Conservation (phyloP, 2,329 filamentous ascomycete genomes). For the Tolypocladium cylindrosporum region DNA sequence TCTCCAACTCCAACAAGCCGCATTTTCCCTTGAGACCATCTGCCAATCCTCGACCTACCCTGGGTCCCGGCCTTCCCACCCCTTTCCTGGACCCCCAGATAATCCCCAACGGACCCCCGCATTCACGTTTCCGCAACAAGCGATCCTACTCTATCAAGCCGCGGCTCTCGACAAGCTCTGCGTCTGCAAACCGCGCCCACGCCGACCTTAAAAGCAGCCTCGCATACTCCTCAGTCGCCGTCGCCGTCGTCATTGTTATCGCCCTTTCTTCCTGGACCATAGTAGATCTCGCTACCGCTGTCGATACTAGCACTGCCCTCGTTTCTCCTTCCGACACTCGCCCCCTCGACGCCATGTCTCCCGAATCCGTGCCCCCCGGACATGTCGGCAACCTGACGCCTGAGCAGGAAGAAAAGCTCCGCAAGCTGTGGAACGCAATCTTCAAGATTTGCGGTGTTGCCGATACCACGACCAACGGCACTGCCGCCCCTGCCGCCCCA, state of each 20-base stretch:
- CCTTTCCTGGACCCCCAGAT: background rate
- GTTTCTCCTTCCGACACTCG: background rate
- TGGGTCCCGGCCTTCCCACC: background rate
- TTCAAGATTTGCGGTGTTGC: conserved; percentile 64
- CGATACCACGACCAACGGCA: conserved; percentile 13
- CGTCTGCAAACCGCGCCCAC: background rate
- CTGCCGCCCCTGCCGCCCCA: conserved; percentile 7
- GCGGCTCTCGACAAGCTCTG: background rate
- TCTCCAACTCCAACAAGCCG: background rate
- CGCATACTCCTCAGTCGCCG: conserved; percentile 1
- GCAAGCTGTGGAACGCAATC: conserved; percentile 72
- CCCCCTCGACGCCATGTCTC: conserved; percentile 23
- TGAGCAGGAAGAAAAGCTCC: conserved; percentile 81
- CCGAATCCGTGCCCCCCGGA: conserved; percentile 48
- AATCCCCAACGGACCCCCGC: background rate
- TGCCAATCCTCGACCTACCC: background rate
- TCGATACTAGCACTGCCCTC: background rate
- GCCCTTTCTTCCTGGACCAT: conserved; percentile 2
- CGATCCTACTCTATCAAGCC: background rate
- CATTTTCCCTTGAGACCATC: background rate
- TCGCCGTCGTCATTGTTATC: conserved; percentile 4
- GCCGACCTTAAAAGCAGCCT: conserved; percentile 3
- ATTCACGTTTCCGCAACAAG: background rate
- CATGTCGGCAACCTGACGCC: conserved; percentile 79
- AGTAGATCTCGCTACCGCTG: background rate